These are phyloP conservation scores for Gossypium davidsonii DNA, from an alignment of 441 rosid species.

Conservation along the genomic window DNA sequence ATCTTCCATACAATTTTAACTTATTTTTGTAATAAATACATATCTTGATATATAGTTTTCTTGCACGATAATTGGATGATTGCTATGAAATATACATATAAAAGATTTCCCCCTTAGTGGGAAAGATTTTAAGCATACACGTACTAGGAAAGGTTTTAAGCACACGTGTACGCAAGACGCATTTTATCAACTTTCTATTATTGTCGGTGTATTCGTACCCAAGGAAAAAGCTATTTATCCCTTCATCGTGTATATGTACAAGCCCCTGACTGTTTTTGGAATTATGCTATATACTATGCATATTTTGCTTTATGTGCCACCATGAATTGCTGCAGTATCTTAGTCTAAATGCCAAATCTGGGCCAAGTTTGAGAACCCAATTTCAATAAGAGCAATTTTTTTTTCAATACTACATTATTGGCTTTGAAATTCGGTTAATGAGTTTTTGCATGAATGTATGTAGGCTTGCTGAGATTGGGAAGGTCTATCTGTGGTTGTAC, in stretches of 20 bases:
- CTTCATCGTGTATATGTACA: not conserved
- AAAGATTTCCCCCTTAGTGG: not conserved
- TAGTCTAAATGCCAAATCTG: not conserved
- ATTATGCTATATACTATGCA: not conserved
- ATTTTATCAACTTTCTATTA: not conserved
- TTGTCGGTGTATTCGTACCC: not conserved
- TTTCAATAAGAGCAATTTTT: not conserved
- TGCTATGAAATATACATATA: not conserved
- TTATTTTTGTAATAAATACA: not conserved
- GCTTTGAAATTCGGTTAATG: not conserved
- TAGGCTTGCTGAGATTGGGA: not conserved
- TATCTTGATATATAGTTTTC: not conserved
- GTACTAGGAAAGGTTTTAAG: not conserved
- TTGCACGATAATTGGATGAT: not conserved
- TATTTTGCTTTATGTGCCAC: not conserved
- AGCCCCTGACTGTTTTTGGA: not conserved
- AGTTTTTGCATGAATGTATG: not conserved
- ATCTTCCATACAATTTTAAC: not conserved
- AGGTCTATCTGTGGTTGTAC: not conserved
- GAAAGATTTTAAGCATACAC: not conserved
- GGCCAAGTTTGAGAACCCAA: conserved; percentile 1
- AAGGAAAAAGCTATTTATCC: not conserved
- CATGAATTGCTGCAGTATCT: not conserved
- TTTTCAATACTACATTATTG: not conserved
- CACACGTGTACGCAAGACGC: not conserved